These are phyloP conservation scores for Musa balbisiana DNA, from an alignment of 202 grass and related monocot species.

Conservation along the genomic window DNA sequence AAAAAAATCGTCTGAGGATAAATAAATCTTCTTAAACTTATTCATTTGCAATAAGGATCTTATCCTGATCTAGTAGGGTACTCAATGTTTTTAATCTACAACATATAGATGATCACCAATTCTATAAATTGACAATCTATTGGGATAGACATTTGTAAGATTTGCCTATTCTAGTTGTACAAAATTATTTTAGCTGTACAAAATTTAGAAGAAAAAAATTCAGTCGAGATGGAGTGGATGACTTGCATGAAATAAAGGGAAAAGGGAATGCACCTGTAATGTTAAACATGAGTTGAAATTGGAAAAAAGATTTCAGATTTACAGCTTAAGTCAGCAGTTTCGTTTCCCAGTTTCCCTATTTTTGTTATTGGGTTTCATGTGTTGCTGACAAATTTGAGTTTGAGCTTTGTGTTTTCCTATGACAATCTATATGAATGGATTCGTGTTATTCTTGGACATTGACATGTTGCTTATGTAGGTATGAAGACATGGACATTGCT, in stretches of 20 bases:
- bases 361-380: background rate
- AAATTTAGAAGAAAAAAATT: no score
- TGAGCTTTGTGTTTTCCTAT: background rate
- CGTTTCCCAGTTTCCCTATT: background rate
- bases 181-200: no score
- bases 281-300: background rate
- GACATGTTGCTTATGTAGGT: slow-evolving; percentile 21
- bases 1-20: background rate
- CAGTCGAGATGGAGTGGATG: no score
- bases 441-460: background rate
- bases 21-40: background rate
- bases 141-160: no score
- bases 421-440: background rate
- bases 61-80: background rate
- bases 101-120: no score
- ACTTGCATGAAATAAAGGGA: no score
- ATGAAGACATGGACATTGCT: slow-evolving; percentile 37
- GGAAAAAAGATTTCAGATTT: background rate
- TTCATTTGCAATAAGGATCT: background rate
- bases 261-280: background rate
- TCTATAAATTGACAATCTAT: no score
- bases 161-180: no score
- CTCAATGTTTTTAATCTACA: no score
- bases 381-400: background rate
- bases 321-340: background rate